Percentiles rank a stretch among this genome's conserved stretches.
phyloP scores from a whole-genome alignment of 345 rosid species.

The Turritis glabra region DNA sequence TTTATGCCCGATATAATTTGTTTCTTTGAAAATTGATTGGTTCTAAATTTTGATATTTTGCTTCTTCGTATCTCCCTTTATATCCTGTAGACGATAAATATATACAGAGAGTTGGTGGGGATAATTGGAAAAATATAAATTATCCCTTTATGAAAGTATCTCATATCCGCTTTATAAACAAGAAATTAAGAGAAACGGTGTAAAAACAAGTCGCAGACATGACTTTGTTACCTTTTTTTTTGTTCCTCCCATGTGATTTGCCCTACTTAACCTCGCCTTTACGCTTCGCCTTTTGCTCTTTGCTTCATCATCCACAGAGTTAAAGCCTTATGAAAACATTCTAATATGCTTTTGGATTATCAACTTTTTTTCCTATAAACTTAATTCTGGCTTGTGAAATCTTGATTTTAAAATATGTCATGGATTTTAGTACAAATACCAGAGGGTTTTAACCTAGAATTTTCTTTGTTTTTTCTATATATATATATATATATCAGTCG shows the following conservation, averaged over 20 bases:
- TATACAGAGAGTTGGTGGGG: not conserved
- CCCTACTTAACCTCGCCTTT: constrained; percentile 37
- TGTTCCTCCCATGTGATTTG: constrained; percentile 32
- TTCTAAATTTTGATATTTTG: not conserved
- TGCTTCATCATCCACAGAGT: constrained; percentile 9
- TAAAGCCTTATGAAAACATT: not conserved
- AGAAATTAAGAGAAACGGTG: not conserved
- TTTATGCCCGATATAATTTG: not conserved
- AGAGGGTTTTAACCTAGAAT: too few species aligned
- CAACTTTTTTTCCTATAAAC: not conserved
- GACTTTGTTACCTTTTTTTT: constrained; percentile 13
- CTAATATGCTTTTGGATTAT: not conserved
- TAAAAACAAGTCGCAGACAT: constrained; percentile 12
- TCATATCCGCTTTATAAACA: constrained; percentile 4
- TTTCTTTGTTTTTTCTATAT: too few species aligned
- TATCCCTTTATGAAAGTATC: not conserved
- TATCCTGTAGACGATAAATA: not conserved
- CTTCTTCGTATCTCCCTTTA: not conserved
- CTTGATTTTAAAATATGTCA: too few species aligned
- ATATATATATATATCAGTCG: too few species aligned
- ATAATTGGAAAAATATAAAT: not conserved
- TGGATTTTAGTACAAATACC: too few species aligned
- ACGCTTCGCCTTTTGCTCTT: constrained; percentile 32
- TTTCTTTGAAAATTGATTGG: not conserved
- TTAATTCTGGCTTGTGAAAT: too few species aligned